Conservation (phyloP, 306 rosid genomes). For the Sindora glabra region DNA sequence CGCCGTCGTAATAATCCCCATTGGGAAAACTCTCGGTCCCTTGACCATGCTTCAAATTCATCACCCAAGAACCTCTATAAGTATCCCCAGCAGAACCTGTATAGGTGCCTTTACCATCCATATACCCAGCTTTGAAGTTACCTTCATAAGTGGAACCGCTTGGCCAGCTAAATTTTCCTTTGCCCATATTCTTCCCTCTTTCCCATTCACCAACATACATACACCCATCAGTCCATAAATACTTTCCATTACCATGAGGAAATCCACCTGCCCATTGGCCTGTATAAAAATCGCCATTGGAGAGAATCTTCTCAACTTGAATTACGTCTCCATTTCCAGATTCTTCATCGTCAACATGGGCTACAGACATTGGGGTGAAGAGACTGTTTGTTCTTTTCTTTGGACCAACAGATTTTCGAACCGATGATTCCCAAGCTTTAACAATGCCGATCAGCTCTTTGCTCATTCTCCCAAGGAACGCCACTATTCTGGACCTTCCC, state of each 20-base stretch:
- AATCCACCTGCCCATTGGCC: conserved; percentile 53
- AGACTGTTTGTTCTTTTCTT: conserved; percentile 59
- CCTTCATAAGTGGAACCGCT: conserved; percentile 90
- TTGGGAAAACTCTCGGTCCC: conserved; percentile 59
- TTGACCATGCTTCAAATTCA: conserved; percentile 67
- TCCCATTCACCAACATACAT: conserved; percentile 85
- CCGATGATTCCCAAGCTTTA: conserved; percentile 57
- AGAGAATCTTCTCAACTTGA: conserved; percentile 43
- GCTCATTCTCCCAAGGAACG: conserved; percentile 56
- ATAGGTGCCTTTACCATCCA: conserved; percentile 84
- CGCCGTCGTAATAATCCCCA: conserved; percentile 91
- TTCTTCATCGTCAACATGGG: conserved; percentile 74
- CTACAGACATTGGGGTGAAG: conserved; percentile 71
- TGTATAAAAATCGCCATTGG: conserved; percentile 73
- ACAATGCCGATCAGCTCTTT: conserved; percentile 47
- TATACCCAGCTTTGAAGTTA: conserved; percentile 52
- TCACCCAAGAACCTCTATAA: conserved; percentile 72
- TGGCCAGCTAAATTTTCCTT: conserved; percentile 90
- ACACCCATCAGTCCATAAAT: conserved; percentile 88
- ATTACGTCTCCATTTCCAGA: conserved; percentile 25
- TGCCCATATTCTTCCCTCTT: conserved; percentile 55
- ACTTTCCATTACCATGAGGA: conserved; percentile 83
- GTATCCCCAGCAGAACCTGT: conserved; percentile 67
- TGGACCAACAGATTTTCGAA: conserved; percentile 48
- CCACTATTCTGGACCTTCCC: conserved; percentile 13